phyloP scores from a whole-genome alignment of 2,329 filamentous ascomycete genomes.

The Exophiala sp. region DNA sequence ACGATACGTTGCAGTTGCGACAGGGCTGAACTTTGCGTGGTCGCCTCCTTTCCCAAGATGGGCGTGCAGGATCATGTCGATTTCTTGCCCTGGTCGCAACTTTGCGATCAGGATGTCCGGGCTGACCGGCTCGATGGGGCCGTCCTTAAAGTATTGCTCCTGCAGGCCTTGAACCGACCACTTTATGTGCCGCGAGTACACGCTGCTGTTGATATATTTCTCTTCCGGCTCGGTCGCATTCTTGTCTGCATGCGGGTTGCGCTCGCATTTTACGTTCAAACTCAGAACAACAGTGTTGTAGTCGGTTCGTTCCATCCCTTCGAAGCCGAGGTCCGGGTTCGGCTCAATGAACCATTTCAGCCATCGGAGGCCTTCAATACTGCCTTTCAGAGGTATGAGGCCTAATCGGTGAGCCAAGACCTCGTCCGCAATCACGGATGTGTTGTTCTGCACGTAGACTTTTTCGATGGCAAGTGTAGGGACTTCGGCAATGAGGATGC shows the following conservation, averaged over 20 bases:
- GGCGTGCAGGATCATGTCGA: constrained; percentile 84
- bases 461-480: constrained; percentile 90
- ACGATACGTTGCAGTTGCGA: constrained; percentile 89
- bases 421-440: constrained; percentile 95
- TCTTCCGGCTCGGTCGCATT: constrained; percentile 74
- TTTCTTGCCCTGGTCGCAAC: constrained; percentile 80
- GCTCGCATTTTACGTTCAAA: constrained; percentile 72
- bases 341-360: constrained; percentile 77
- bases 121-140: constrained; percentile 67
- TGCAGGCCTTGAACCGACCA: constrained; percentile 71
- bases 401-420: constrained; percentile 86
- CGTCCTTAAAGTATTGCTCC: constrained; percentile 55
- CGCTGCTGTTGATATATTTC: constrained; percentile 77
- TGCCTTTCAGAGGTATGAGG: constrained; percentile 80
- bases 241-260: constrained; percentile 64
- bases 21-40: constrained; percentile 95
- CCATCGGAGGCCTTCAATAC: constrained; percentile 69
- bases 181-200: constrained; percentile 70
- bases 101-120: constrained; percentile 93
- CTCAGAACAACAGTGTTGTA: constrained; percentile 80
- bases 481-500: constrained; percentile 90
- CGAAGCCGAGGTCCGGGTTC: constrained; percentile 47
- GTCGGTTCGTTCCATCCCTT: constrained; percentile 51
- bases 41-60: constrained; percentile 90
- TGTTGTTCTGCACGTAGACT: constrained; percentile 93